Conservation (phyloP, 768 basidiomycete species). For the Suillus subalutaceus region DNA sequence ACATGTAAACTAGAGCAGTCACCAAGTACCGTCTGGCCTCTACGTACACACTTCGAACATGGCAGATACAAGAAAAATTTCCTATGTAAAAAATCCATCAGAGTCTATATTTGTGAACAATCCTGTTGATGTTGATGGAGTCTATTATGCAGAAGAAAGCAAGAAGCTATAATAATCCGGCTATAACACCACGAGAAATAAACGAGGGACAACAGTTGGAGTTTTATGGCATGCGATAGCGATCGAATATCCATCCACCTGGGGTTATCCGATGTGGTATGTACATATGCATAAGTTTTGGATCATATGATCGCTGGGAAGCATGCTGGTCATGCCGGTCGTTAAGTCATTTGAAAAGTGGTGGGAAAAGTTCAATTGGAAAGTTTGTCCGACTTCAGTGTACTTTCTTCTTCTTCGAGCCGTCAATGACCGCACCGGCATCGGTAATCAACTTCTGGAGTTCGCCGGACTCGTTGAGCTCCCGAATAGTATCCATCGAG, state of each 20-base stretch:
- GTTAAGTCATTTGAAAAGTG: conserved; percentile 5
- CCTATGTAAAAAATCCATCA: background rate
- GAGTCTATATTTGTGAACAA: background rate
- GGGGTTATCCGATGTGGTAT: conserved; percentile 2
- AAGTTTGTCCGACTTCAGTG: background rate
- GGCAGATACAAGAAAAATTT: background rate
- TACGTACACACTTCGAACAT: background rate
- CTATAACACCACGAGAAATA: conserved; percentile 1
- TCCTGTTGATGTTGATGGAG: background rate
- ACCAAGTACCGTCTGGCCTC: background rate
- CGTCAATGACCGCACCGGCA: conserved; percentile 62
- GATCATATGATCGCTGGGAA: background rate
- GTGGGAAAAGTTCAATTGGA: background rate
- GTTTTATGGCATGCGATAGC: background rate
- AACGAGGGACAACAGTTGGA: conserved; percentile 6
- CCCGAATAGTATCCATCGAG: conserved; percentile 53
- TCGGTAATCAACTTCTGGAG: conserved; percentile 50
- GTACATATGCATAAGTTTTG: conserved; percentile 1
- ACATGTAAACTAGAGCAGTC: background rate
- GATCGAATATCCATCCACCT: background rate
- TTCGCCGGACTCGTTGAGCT: conserved; percentile 51
- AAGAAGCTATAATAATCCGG: background rate
- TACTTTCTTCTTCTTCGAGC: conserved; percentile 50
- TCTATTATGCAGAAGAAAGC: conserved; percentile 1
- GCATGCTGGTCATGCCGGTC: conserved; percentile 3